Base-by-base conservation (phyloP, 768 basidiomycete species). In the Suillus discolor region DNA sequence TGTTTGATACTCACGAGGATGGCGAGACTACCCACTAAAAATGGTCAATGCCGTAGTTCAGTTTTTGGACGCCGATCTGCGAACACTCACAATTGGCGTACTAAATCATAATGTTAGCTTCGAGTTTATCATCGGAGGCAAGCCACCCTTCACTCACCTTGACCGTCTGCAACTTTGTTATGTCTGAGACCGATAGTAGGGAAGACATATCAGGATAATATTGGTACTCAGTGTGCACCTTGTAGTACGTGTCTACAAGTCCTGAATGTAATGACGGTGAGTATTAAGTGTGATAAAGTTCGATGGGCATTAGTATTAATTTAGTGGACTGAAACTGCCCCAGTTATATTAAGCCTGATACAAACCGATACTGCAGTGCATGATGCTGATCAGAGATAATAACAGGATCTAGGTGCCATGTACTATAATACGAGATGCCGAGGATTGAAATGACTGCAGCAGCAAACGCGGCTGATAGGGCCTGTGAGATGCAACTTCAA, bases 71-170 rank as follows among this genome's bases (percentile, higher is more conserved):
- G n/a, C n/a, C n/a, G 51, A 45, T 23, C 31, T 9, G 6, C 23
- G 38, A 54, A 34, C 7, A 55, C 70, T 25, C 51, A 71, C 71
- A 31, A 51, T 65, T 66, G 42, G 62, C 64, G 61, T 72, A 68
- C 71, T 72, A 34, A 34, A 34, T 36, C 20, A 28, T 23, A 13
- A 25, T 41, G n/a, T 47, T 18, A 6, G 15, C 18, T 34, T 31
- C 12, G 47, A 51, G 44, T 25, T 12, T 47, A 47, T 47, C 13
- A 25, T n/a, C n/a, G n/a, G 49, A 13, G 15, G 9, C 45, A n/a
- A 47, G 25, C 41, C 4, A 7, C 1, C 20, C 7, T 18, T 38
- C 20, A 59, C 69, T 1, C 23, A 65, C 71, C 49, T 70, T 65
- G 60, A 63, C 34, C 38, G 62, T 68, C 41, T 71, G 69, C 57